phyloP scores from a whole-genome alignment of 257 asterid species.

The Mitragyna speciosa region DNA sequence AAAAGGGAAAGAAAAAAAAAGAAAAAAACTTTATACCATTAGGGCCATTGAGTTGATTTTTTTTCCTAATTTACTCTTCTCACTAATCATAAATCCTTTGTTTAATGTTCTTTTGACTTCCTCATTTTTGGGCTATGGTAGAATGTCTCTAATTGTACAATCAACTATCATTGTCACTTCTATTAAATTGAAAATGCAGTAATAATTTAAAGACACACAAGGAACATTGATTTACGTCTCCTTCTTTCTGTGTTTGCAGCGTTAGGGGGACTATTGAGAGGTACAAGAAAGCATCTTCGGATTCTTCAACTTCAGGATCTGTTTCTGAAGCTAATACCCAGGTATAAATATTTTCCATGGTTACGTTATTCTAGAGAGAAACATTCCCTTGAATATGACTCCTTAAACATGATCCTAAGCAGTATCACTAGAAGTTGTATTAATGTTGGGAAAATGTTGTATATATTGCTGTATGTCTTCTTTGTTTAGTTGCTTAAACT shows the following conservation, averaged over 20 bases:
- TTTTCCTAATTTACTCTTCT: not conserved
- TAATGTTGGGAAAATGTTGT: not conserved
- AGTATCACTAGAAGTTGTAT: not conserved
- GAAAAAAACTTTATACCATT: not conserved
- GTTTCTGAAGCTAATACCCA: slow-evolving; percentile 84
- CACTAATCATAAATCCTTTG: not conserved
- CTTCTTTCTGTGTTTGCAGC: slow-evolving; percentile 37
- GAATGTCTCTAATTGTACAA: not conserved
- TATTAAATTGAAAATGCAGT: not conserved
- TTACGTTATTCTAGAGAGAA: not conserved
- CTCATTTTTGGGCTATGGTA: not conserved
- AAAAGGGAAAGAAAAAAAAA: not conserved
- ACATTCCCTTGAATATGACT: not conserved
- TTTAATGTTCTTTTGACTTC: not conserved
- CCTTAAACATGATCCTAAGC: not conserved
- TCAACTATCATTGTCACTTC: not conserved
- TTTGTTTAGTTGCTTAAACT: not conserved
- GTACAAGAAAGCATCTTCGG: slow-evolving; percentile 76
- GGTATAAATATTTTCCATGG: slow-evolving; percentile 30
- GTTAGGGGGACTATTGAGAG: slow-evolving; percentile 83
- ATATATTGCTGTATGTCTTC: not conserved
- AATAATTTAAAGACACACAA: not conserved
- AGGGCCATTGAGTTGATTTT: not conserved
- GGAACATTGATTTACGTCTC: not conserved
- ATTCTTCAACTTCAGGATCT: slow-evolving; percentile 61